Base-by-base conservation (phyloP, 139 green algal species). In the Limnomonas spitsbergensis region DNA sequence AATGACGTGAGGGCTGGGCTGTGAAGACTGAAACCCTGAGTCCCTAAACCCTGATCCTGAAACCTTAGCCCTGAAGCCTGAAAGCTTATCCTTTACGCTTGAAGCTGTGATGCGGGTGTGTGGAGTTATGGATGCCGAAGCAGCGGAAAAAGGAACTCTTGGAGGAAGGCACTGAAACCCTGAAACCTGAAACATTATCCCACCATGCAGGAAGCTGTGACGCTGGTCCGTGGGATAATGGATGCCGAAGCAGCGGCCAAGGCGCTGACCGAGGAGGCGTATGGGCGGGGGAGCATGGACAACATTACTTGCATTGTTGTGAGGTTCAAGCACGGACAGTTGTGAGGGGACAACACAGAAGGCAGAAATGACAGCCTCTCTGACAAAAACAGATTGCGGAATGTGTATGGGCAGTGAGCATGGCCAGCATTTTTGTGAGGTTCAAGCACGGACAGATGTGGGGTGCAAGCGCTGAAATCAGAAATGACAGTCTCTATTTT, bases 261-360 rank as follows among this genome's bases (percentile, higher is more conserved):
- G 54, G 67, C 72, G 68, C 80, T 98, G 66, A 88, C 84, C 3
- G 83, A 93, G 39, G 90, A 95, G 69, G 94, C 94, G 0, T 92
- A 88, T 71, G n/a, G 80, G 6, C 84, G 90, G 0, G 92, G 94
- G 67, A 94, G 88, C 78, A 90, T 86, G 39, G 93, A 97, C 84
- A 97, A 97, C 88, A 94, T 97, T 82, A 90, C 77, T 69, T 92
- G 85, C 47, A 76, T 97, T 31, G 85, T 96, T 53, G 71, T 96
- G 4, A 66, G 82, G 26, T 93, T 95, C 84, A 73, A 80, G 68
- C 40, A 36, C 24, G 69, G 42, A 6, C 27, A 69, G 56, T 4
- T 69, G 56, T 69, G n/a, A n/a, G n/a, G n/a, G n/a, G n/a, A n/a
- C n/a, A n/a, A 7, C 56, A 54, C 42, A 54, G 42, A 54, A 54